Conservation (phyloP, 257 asterid species). For the Solanum acaule region DNA sequence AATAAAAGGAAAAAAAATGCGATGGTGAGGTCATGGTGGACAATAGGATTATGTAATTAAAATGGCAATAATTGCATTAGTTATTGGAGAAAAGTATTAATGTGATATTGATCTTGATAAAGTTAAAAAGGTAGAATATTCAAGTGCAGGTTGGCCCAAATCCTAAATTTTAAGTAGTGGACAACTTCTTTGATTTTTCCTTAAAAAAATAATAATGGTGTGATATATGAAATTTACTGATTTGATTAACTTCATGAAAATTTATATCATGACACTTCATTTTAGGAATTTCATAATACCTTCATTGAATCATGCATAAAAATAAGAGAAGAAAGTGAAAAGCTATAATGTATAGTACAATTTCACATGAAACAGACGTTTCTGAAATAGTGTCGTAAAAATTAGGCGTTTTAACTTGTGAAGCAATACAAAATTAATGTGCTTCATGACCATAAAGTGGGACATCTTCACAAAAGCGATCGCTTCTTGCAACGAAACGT, state of each 20-base stretch:
- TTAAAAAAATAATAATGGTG: too few relatives aligned
- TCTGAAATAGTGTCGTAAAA: background rate
- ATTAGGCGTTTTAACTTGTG: background rate
- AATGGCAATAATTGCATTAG: background rate
- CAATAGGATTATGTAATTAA: background rate
- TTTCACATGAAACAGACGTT: background rate
- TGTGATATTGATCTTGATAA: background rate
- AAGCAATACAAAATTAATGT: background rate
- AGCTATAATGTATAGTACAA: background rate
- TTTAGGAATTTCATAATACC: background rate
- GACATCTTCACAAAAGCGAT: background rate
- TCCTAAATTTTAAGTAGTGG: background rate
- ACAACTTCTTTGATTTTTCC: background rate
- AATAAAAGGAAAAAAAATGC: background rate
- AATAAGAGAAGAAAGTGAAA: background rate
- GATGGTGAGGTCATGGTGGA: constrained; percentile 1
- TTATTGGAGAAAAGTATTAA: background rate
- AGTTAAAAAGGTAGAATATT: constrained; percentile 10
- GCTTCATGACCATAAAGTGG: background rate
- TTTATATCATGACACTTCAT: accelerated
- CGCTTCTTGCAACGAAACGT: background rate
- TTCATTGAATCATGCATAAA: background rate
- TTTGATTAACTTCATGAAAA: background rate
- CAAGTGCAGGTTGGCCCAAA: background rate
- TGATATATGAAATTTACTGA: background rate